These are phyloP conservation scores for Boletus pseudopeckii DNA, from an alignment of 768 basidiomycete species.

Conservation along the genomic window DNA sequence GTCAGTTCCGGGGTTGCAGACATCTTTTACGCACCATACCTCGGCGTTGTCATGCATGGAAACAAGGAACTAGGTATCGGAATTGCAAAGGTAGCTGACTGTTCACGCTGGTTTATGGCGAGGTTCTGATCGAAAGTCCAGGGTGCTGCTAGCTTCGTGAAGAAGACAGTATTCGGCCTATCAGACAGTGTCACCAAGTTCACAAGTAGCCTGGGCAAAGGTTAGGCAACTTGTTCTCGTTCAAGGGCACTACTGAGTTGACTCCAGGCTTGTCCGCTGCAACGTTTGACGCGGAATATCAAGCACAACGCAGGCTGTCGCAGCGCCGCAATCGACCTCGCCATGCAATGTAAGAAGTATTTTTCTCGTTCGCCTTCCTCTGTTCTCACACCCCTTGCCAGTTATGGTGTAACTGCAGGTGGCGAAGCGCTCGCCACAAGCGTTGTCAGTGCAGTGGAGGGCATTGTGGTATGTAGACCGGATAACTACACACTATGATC, in stretches of 20 bases:
- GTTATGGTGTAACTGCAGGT: conserved; percentile 94
- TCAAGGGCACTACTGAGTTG: background rate
- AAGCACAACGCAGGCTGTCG: conserved; percentile 80
- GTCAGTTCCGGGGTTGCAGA: conserved; percentile 97
- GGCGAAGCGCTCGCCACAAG: conserved; percentile 93
- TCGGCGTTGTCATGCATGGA: conserved; percentile 94
- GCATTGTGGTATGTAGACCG: conserved; percentile 67
- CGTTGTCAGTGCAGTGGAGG: conserved; percentile 93
- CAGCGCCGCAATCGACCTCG: conserved; percentile 92
- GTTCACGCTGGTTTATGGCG: background rate
- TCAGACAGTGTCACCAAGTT: conserved; percentile 98
- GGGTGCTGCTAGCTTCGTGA: conserved; percentile 97
- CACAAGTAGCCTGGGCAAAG: conserved; percentile 96
- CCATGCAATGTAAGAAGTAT: conserved; percentile 76
- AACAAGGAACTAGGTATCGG: conserved; percentile 92
- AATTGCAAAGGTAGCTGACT: conserved; percentile 72
- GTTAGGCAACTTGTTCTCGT: conserved; percentile 34
- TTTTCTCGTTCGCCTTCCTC: background rate
- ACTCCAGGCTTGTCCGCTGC: conserved; percentile 87
- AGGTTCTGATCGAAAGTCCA: conserved; percentile 31
- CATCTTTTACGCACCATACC: conserved; percentile 98
- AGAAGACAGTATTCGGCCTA: conserved; percentile 97
- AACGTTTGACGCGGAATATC: conserved; percentile 95
- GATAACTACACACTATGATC: background rate
- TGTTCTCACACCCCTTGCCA: conserved; percentile 25